Percentiles rank a stretch among this genome's conserved stretches.
Evolutionary conservation across 2,329 filamentous ascomycete genomes (phyloP).

Genomic region (Corynespora cassiicola): DNA sequence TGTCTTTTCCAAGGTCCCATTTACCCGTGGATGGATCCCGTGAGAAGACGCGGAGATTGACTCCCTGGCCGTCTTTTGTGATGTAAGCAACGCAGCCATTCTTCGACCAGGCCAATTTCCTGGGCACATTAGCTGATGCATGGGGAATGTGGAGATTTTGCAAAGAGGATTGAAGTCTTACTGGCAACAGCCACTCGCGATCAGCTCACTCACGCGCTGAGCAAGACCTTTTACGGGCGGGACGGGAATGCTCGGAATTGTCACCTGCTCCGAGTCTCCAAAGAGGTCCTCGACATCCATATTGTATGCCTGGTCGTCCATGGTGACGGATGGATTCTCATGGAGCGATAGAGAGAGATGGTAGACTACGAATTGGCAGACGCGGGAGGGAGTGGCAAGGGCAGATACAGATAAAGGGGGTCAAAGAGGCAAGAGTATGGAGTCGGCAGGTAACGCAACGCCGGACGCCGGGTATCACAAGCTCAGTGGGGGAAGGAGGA

Average conservation of each 20-base stretch:
- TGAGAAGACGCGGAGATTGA: constrained; percentile 76
- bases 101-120: constrained; percentile 86
- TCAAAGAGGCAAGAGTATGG: no score
- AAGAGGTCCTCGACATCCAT: constrained; percentile 55
- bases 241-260: constrained; percentile 62
- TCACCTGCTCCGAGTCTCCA: constrained; percentile 62
- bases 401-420: neutral
- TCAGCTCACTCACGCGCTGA: constrained; percentile 77
- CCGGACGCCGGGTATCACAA: constrained; percentile 30
- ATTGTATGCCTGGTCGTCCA: constrained; percentile 62
- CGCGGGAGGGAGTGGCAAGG: constrained; percentile 6
- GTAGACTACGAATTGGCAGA: constrained; percentile 5
- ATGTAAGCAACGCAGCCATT: constrained; percentile 86
- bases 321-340: constrained; percentile 54
- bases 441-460: no score
- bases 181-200: constrained; percentile 80
- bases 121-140: no score
- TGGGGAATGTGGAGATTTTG: neutral
- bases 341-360: neutral
- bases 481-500: constrained; percentile 15
- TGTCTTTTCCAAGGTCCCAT: constrained; percentile 81
- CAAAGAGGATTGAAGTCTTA: constrained; percentile 55
- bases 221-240: constrained; percentile 71
- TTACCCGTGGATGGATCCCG: constrained; percentile 71
- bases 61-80: constrained; percentile 69